Evolutionary conservation across 495 filamentous ascomycete species (phyloP), one percentile per base, ranked within the genome.

Genomic region (Hyaloscypha bicolor): DNA sequence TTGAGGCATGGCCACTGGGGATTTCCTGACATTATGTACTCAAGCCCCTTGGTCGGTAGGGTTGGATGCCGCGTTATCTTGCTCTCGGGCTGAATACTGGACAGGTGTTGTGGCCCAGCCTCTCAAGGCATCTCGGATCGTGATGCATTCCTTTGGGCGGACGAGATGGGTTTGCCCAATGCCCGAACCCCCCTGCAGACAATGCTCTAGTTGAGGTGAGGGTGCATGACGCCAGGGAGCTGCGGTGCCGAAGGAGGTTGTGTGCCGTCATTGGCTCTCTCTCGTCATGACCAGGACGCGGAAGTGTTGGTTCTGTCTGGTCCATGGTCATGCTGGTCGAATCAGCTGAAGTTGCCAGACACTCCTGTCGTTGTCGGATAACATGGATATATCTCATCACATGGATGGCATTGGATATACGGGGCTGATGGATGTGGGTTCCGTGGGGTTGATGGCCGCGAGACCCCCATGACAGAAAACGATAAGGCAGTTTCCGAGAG

Each of bases 71-170:
- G n/a, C n/a, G n/a, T n/a, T n/a, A n/a, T n/a, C n/a, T n/a, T n/a
- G n/a, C n/a, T 64, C 62, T 64, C 39, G 35, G 39, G n/a, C 62
- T 55, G 48, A 53, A 64, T 64, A 39, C 63, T n/a, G n/a, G n/a
- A n/a, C n/a, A n/a, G n/a, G n/a, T n/a, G n/a, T n/a, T n/a, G n/a
- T n/a, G n/a, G n/a, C n/a, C n/a, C n/a, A n/a, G n/a, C n/a, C n/a
- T n/a, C n/a, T n/a, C n/a, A n/a, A n/a, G n/a, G n/a, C n/a, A n/a
- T n/a, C n/a, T n/a, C n/a, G n/a, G n/a, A n/a, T n/a, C 53, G 53
- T 65, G 53, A 65, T 65, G 63, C 63, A 65, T 65, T 65, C 63
- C 63, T 52, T n/a, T n/a, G 48, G 48, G 55, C 52, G 63, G 63
- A 52, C 53, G 63, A 59, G 63, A 59, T 59, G 53, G 52, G 52